These are phyloP conservation scores for Sugiyamaella japonica DNA, from an alignment of 1,139 yeast species.

Conservation along the genomic window DNA sequence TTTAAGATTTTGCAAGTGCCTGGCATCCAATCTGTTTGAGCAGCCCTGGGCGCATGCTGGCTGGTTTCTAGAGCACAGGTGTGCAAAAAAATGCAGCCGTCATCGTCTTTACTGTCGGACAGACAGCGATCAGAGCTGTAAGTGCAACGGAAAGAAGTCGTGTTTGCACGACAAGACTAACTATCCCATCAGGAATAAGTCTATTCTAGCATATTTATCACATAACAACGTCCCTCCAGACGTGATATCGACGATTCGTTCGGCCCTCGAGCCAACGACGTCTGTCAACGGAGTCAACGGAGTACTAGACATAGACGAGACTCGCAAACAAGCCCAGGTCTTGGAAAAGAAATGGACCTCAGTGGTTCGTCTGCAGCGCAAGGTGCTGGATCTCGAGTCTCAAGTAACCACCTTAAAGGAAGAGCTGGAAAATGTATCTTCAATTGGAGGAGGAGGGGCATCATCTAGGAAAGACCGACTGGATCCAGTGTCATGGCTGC, in stretches of 20 bases:
- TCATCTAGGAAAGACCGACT: conserved; percentile 34
- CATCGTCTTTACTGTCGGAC: conserved; percentile 28
- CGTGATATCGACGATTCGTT: conserved; percentile 6
- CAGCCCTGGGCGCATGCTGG: neutral
- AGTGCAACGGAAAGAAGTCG: conserved; percentile 9
- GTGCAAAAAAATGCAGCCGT: conserved; percentile 18
- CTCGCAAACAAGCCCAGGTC: conserved; percentile 33
- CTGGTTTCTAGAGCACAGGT: neutral
- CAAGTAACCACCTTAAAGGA: conserved; percentile 48
- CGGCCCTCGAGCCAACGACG: conserved; percentile 2
- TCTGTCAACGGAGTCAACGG: neutral
- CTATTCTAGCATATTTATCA: conserved; percentile 37
- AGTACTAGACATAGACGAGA: conserved; percentile 14
- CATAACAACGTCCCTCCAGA: conserved; percentile 27
- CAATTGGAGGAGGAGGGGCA: neutral
- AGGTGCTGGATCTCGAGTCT: conserved; percentile 56
- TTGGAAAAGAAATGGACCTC: conserved; percentile 90
- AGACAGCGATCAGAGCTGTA: conserved; percentile 34
- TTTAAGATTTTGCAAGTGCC: neutral
- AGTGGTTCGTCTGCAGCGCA: conserved; percentile 74
- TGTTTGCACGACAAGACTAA: neutral
- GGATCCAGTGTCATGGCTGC: conserved; percentile 61
- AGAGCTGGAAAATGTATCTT: conserved; percentile 44
- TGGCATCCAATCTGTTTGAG: too few relatives aligned
- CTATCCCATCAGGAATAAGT: conserved; percentile 28